A percentile compares a stretch with the other conserved stretches of the same genome.
Evolutionary conservation across 1,284 basidiomycete species (phyloP).

Genomic region (Marasmius oreades): DNA sequence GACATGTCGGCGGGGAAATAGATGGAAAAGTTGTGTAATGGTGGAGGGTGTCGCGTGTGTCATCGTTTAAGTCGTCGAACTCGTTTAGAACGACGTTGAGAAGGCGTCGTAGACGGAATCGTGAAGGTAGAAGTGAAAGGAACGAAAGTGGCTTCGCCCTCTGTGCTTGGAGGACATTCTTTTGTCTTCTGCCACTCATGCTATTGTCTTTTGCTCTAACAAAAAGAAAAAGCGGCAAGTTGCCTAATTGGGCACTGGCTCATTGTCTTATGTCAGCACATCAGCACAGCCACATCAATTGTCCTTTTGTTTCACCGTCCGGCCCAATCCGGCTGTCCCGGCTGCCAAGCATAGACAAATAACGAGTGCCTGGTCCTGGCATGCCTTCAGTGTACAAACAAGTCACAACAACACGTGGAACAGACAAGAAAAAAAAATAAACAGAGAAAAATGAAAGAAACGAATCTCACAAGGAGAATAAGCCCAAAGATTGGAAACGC

Average conservation of each 20-base stretch:
- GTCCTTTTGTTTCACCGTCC: background rate
- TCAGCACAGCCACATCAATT: background rate
- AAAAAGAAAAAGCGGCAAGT: background rate
- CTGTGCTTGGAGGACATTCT: background rate
- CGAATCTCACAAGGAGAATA: conserved; percentile 5
- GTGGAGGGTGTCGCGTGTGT: background rate
- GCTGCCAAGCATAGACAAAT: too few relatives aligned
- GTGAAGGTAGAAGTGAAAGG: background rate
- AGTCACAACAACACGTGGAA: too few relatives aligned
- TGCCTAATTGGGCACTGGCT: background rate
- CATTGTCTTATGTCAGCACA: background rate
- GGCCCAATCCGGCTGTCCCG: too few relatives aligned
- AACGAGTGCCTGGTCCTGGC: too few relatives aligned
- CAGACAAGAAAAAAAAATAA: too few relatives aligned
- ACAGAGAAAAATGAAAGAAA: background rate
- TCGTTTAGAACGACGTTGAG: background rate
- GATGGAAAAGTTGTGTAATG: conserved; percentile 56
- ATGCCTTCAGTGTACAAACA: too few relatives aligned
- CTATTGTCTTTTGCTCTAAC: background rate
- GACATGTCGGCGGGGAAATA: conserved; percentile 53
- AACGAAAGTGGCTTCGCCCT: background rate
- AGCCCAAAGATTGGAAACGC: conserved; percentile 14
- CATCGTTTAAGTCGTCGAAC: background rate
- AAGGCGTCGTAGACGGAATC: background rate
- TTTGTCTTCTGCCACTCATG: background rate